Evolutionary conservation across 2,329 filamentous ascomycete genomes (phyloP).

Genomic region (Herpomyces periplanetae): DNA sequence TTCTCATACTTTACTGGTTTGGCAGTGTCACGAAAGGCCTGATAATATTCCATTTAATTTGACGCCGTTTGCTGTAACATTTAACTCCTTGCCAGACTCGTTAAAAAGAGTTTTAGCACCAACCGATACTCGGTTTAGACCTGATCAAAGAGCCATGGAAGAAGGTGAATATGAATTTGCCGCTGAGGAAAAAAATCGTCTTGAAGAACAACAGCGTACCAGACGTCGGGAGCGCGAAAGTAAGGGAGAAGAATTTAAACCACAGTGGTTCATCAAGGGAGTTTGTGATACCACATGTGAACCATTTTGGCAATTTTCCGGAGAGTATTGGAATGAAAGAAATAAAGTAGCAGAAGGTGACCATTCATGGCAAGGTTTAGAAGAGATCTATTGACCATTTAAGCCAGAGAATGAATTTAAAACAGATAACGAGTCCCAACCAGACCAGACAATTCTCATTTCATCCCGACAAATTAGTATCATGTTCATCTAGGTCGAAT

Average conservation of each 20-base stretch:
- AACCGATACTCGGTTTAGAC: slow-evolving; percentile 64
- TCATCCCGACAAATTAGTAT: too few species aligned
- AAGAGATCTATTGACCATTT: slow-evolving; percentile 43
- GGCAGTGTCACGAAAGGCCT: slow-evolving; percentile 52
- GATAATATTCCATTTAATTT: slow-evolving; percentile 75
- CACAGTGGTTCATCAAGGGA: slow-evolving; percentile 44
- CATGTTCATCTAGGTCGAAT: too few species aligned
- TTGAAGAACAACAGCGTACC: slow-evolving; percentile 63
- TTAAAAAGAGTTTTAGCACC: slow-evolving; percentile 39
- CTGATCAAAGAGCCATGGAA: slow-evolving; percentile 91
- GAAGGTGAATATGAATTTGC: slow-evolving; percentile 87
- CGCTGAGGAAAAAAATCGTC: slow-evolving; percentile 61
- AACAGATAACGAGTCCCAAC: too few species aligned
- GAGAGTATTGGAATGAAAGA: slow-evolving; percentile 47
- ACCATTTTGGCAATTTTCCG: slow-evolving; percentile 57
- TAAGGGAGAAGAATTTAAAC: slow-evolving; percentile 36
- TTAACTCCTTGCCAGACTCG: slow-evolving; percentile 68
- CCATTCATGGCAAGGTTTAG: slow-evolving; percentile 24
- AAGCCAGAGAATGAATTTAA: too few species aligned
- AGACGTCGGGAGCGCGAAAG: slow-evolving; percentile 30
- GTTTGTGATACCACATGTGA: slow-evolving; percentile 45
- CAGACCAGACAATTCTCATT: too few species aligned
- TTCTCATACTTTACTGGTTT: slow-evolving; percentile 49
- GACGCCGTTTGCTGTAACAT: slow-evolving; percentile 70
- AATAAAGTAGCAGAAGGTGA: slow-evolving; percentile 21